These are phyloP conservation scores for Mrakia blollopis DNA, from an alignment of 768 basidiomycete species.

Conservation along the genomic window DNA sequence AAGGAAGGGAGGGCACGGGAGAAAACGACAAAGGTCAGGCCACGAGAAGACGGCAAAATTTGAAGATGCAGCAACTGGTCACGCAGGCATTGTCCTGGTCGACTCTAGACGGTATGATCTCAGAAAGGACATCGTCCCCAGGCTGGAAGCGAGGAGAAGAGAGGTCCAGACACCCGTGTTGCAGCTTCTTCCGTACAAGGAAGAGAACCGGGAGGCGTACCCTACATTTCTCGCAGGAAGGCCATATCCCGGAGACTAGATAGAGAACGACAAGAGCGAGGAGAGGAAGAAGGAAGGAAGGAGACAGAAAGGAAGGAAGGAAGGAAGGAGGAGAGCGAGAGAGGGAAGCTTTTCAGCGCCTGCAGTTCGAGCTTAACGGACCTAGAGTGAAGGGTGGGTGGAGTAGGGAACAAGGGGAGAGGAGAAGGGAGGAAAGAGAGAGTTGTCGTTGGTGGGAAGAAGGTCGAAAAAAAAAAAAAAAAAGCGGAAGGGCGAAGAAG, in stretches of 20 bases:
- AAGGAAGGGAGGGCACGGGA: background rate
- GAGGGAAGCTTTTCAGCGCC: background rate
- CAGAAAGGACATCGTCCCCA: constrained; percentile 37
- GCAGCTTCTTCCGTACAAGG: constrained; percentile 29
- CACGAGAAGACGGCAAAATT: constrained; percentile 12
- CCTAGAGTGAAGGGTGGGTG: background rate
- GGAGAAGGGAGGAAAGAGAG: background rate
- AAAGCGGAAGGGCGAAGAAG: background rate
- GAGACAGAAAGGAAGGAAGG: constrained; percentile 1
- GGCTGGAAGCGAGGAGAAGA: background rate
- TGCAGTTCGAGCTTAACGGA: constrained; percentile 2
- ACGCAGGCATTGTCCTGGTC: constrained; percentile 48
- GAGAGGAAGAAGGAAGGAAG: background rate
- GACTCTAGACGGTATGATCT: constrained; percentile 47
- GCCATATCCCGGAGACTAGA: background rate
- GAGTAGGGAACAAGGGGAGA: background rate
- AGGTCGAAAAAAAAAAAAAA: too few relatives aligned
- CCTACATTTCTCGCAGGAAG: background rate
- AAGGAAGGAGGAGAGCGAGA: constrained; percentile 1
- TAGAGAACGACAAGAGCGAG: background rate
- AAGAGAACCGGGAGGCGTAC: constrained; percentile 13
- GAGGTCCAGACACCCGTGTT: constrained; percentile 36
- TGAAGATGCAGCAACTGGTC: constrained; percentile 42
- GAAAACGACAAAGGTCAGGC: constrained; percentile 27
- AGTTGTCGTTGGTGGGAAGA: background rate